phyloP scores from a whole-genome alignment of 2,329 filamentous ascomycete species.

The Pyrenochaeta sp. region DNA sequence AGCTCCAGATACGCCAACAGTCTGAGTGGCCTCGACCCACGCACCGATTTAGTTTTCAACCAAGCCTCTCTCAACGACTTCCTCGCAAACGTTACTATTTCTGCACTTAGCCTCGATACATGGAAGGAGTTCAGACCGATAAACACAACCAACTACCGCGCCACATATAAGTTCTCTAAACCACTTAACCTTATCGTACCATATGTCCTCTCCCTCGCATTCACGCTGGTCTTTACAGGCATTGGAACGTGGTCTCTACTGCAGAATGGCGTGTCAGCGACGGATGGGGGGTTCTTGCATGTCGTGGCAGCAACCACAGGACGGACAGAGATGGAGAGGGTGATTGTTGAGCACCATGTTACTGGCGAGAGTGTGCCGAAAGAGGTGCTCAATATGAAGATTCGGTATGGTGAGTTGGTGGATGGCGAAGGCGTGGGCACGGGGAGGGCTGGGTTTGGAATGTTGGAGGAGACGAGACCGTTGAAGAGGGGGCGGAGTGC shows the following conservation, averaged over 20 bases:
- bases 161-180: constrained; percentile 4
- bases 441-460: constrained; percentile 1
- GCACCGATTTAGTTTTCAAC: not conserved
- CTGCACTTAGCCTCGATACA: constrained; percentile 3
- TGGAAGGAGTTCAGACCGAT: not conserved
- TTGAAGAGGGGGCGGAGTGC: not conserved
- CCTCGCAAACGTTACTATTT: constrained; percentile 12
- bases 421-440: not conserved
- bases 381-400: not conserved
- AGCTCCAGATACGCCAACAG: not conserved
- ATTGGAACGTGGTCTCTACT: constrained; percentile 3
- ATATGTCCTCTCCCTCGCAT: constrained; percentile 1
- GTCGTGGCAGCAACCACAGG: constrained; percentile 17
- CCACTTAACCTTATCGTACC: constrained; percentile 8
- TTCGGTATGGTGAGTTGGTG: not conserved
- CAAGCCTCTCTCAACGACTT: constrained; percentile 7
- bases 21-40: not conserved
- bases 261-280: constrained; percentile 3
- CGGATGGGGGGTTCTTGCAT: constrained; percentile 17
- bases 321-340: constrained; percentile 8
- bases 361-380: not conserved
- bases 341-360: not conserved
- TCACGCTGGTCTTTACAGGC: not conserved
- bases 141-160: constrained; percentile 2
- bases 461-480: not conserved